Evolutionary conservation across 768 basidiomycete genomes (phyloP).

Genomic region (Exsudoporus frostii): DNA sequence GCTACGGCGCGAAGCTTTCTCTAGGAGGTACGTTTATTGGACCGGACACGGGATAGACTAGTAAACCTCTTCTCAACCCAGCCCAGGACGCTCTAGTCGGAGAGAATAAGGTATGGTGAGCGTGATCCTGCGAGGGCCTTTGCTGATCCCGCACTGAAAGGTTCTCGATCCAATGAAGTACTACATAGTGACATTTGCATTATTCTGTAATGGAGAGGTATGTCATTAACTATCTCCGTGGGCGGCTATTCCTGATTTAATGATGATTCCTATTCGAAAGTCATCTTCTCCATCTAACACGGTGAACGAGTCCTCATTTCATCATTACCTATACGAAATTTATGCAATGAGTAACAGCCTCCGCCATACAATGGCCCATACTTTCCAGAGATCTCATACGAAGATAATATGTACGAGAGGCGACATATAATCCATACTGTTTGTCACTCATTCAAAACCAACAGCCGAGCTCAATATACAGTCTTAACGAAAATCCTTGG

Average conservation of each 20-base stretch:
- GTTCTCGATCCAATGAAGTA: slow-evolving; percentile 50
- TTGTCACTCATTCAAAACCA: neutral
- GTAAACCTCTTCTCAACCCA: slow-evolving; percentile 19
- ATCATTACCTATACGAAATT: neutral
- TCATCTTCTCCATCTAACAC: slow-evolving; percentile 64
- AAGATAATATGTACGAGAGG: slow-evolving; percentile 51
- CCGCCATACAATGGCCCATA: slow-evolving; percentile 56
- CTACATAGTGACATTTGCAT: slow-evolving; percentile 52
- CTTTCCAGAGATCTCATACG: slow-evolving; percentile 54
- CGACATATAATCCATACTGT: neutral
- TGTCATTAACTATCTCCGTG: slow-evolving; percentile 2
- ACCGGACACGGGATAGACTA: slow-evolving; percentile 32
- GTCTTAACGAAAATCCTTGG: slow-evolving; percentile 47
- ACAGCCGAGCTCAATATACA: slow-evolving; percentile 52
- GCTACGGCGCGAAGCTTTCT: slow-evolving; percentile 48
- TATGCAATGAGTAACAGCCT: slow-evolving; percentile 34
- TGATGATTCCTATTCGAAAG: slow-evolving; percentile 12
- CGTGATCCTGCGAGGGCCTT: neutral
- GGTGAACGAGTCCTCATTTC: slow-evolving; percentile 28
- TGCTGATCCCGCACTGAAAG: slow-evolving; percentile 24
- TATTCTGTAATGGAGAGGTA: slow-evolving; percentile 61
- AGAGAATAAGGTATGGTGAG: slow-evolving; percentile 40
- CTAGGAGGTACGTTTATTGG: slow-evolving; percentile 38
- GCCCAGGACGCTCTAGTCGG: slow-evolving; percentile 49
- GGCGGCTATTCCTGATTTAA: neutral